Base-by-base conservation (phyloP, 2,329 filamentous ascomycete genomes). In the Plenodomus lindquistii region DNA sequence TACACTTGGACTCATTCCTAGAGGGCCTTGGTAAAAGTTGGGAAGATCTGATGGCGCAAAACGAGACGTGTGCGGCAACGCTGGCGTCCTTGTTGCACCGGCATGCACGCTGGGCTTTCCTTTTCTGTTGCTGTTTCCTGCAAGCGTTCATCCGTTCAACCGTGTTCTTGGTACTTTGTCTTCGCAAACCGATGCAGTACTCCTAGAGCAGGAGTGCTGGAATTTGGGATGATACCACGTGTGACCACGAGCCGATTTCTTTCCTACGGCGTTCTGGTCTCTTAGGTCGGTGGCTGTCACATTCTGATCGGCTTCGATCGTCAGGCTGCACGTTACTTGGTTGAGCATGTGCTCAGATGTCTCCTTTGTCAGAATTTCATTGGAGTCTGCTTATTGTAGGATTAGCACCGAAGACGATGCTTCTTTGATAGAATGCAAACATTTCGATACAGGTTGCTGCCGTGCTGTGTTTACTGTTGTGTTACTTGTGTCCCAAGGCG, bases 221-320 rank as follows among this genome's bases (percentile, higher is more conserved):
- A 15, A 8, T 48, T 55, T 54, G 60, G 65, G 59, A 70, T 65
- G 64, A 69, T 69, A 66, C 65, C 65, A 69, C 40, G 50, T 62
- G 48, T 59, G 43, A 38, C 50, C 53, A 51, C 52, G 48, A 58
- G 58, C 51, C 59, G 53, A 50, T 38, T 41, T 52, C 48, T 48
- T 56, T 62, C 54, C 52, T 56, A 46, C 44, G 60, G 65, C 60
- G 60, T 65, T 63, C 55, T 42, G 51, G 52, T 52, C 27, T 49
- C 54, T 46, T 47, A 16, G 55, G 46, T 51, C 40, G 40, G 45
- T 34, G 48, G 39, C 48, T 51, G 57, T 51, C 39, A 40, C 52
- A 44, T 47, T 42, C 40, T 40, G 35, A 51, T 42, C 49, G 53
- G 37, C 54, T 65, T 58, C 54, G 50, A 47, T 40, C 36, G 31